Base-by-base conservation (phyloP, 345 rosid genomes). In the Pugionium cornutum region DNA sequence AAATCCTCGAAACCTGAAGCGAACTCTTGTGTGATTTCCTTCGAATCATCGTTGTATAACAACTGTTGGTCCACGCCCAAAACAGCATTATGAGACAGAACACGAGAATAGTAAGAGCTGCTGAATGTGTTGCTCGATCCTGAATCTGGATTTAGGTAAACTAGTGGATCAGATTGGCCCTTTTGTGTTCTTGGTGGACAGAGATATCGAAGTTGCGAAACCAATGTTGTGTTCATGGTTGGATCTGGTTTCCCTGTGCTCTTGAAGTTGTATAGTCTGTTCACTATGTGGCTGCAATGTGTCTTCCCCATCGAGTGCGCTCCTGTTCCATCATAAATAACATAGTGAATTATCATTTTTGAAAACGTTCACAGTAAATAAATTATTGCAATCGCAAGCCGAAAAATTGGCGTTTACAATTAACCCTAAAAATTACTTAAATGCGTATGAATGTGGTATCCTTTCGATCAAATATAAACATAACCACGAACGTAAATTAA, bases 1-100 rank as follows among this genome's bases (percentile, higher is more conserved):
- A 82, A 82, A 51, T 83, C 89, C 66, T 89, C 95, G 3, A 81
- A 79, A 68, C 76, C 76, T 1, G 64, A 58, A 5, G 82, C 84
- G 27, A 84, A 86, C 77, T 89, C 92, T 30, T 76, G 44, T 2
- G 77, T 49, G 1, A 92, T 84, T 65, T 81, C 68, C 37, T 4
- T 64, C 0, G 89, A 74, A 77, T 75, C 81, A 3, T 77, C 62
- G 29, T 70, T 71, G 18, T 28, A 62, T 34, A 79, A 58, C 40
- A 89, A 75, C 68, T 89, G 91, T 76, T 86, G 95, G 77, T 92
- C 96, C 42, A 92, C 75, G 33, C 78, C 85, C 7, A 92, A 81
- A 29, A 79, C 87, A 40, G 82, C 78, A 36, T 82, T 67, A 26
- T 68, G 56, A 42, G 81, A 54, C 64, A 68, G 10, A 8, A 81